Conservation (phyloP, 1,284 basidiomycete genomes). For the Leucoagaricus sp. region DNA sequence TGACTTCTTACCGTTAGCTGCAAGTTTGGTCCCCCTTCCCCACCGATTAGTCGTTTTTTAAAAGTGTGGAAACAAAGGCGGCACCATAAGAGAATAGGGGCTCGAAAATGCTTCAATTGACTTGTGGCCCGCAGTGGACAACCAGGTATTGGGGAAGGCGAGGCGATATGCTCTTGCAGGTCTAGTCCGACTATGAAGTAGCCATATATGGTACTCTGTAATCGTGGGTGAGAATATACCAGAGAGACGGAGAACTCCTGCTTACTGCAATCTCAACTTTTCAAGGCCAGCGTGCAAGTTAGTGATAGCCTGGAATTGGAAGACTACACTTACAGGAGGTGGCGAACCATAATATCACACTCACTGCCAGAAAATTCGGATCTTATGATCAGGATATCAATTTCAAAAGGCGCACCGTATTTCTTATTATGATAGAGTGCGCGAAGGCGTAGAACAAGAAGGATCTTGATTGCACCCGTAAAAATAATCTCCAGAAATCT, state of each 20-base stretch:
- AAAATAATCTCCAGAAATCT: slow-evolving; percentile 4
- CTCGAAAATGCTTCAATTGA: neutral
- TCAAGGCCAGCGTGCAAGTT: neutral
- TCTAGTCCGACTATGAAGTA: slow-evolving; percentile 6
- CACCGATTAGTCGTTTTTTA: neutral
- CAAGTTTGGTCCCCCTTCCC: neutral
- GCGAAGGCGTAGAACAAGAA: slow-evolving; percentile 7
- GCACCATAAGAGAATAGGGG: slow-evolving; percentile 3
- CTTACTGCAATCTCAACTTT: neutral
- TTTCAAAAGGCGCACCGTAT: neutral
- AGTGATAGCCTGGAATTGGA: too few relatives aligned
- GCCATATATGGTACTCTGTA: slow-evolving; percentile 9
- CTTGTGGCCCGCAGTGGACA: neutral
- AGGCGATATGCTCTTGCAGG: neutral
- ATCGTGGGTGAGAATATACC: too few relatives aligned
- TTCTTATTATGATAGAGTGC: slow-evolving; percentile 4
- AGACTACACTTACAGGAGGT: neutral
- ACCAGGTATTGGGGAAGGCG: slow-evolving; percentile 3
- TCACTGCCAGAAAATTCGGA: neutral
- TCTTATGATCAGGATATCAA: neutral
- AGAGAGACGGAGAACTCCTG: too few relatives aligned
- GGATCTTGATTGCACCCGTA: slow-evolving; percentile 7
- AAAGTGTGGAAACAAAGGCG: neutral
- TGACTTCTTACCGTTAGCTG: slow-evolving; percentile 1
- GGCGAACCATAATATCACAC: neutral